Percentiles rank a stretch among this genome's conserved stretches.
Evolutionary conservation across 208 protist species (phyloP).

Genomic region (Acanthamoeba healyi): DNA sequence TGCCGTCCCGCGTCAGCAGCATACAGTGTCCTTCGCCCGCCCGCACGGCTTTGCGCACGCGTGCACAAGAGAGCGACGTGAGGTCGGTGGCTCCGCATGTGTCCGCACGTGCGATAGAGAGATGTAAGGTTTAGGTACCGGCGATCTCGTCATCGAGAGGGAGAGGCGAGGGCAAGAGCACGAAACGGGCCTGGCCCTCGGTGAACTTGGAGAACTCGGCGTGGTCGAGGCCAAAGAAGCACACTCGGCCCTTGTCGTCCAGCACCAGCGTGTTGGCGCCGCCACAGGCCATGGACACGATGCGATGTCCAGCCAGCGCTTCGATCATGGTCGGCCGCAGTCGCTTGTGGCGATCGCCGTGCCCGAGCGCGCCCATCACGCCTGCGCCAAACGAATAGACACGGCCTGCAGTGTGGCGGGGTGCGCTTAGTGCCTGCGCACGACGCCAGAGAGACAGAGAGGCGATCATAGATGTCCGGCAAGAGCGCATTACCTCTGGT

Average conservation of each 20-base stretch:
- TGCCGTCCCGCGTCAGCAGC: neutral
- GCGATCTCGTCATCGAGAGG: neutral
- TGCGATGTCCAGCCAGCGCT: neutral
- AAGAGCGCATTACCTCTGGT: neutral
- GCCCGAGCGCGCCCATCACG: neutral
- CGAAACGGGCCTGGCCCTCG: conserved; percentile 28
- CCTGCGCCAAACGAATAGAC: neutral
- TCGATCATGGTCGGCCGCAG: conserved; percentile 29
- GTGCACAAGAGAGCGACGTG: neutral
- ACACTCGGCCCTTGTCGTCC: neutral
- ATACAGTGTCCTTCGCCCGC: neutral
- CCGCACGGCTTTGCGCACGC: no score
- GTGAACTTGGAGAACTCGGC: conserved; percentile 26
- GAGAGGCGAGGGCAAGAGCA: neutral
- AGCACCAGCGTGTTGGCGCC: conserved; percentile 9
- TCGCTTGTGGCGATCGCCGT: neutral
- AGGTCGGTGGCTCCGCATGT: neutral
- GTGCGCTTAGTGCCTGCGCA: neutral
- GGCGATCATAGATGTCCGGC: no score
- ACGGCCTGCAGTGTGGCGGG: neutral
- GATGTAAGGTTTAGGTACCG: no score
- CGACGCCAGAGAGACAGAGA: no score
- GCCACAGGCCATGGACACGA: neutral
- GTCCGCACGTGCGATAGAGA: no score
- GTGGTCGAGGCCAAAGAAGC: neutral